A percentile compares a stretch with the other conserved stretches of the same genome.
Evolutionary conservation across 75 land plant species (phyloP).

Genomic region (Larix kaempferi): DNA sequence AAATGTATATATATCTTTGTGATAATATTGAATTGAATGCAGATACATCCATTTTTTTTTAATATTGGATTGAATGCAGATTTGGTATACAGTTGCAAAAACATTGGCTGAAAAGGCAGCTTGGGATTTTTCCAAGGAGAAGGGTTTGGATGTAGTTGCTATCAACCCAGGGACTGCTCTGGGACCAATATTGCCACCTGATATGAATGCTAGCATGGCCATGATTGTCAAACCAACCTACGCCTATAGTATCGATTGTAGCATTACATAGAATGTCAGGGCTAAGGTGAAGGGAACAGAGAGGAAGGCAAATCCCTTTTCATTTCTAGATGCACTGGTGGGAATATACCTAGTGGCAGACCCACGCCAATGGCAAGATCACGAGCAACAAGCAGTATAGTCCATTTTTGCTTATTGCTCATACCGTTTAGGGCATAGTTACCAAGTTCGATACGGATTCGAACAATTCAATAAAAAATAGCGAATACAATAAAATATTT

Average conservation of each 20-base stretch:
- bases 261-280: background rate
- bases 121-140: constrained; percentile 26
- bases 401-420: no score
- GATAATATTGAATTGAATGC: no score
- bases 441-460: no score
- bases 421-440: no score
- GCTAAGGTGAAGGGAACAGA: background rate
- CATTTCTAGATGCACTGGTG: background rate
- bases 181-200: constrained; percentile 18
- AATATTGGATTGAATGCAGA: background rate
- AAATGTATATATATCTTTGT: no score
- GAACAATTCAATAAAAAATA: no score
- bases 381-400: no score
- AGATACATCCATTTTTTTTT: background rate
- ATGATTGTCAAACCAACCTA: constrained; percentile 9
- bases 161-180: constrained; percentile 23
- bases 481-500: no score
- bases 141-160: constrained; percentile 26
- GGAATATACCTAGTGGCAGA: constrained; percentile 1
- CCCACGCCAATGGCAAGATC: no score
- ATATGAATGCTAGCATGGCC: constrained; percentile 22
- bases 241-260: background rate
- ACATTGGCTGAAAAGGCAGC: constrained; percentile 35
- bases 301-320: background rate
- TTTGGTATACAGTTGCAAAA: constrained; percentile 27